Evolutionary conservation across 805 yeast genomes (phyloP).

Genomic region (Geotrichum ghanense): DNA sequence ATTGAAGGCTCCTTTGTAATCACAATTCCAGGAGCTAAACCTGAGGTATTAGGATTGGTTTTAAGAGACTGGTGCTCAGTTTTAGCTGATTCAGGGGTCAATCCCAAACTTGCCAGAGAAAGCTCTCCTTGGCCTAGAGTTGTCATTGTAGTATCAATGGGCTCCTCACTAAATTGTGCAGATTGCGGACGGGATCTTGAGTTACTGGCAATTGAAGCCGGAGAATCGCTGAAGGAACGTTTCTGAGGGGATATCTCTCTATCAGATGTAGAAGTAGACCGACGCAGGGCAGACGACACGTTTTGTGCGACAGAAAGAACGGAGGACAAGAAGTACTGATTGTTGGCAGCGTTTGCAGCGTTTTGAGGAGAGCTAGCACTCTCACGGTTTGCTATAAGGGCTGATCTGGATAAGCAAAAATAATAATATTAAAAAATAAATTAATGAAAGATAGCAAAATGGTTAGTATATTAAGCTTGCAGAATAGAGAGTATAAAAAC

Average conservation of each 20-base stretch:
- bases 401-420: too few species aligned
- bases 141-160: not conserved
- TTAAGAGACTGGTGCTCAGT: not conserved
- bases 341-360: not conserved
- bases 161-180: not conserved
- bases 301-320: slow-evolving; percentile 22
- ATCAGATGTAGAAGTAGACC: not conserved
- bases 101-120: slow-evolving; percentile 19
- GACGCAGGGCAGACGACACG: slow-evolving; percentile 18
- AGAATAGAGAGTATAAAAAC: too few species aligned
- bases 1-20: not conserved
- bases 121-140: slow-evolving; percentile 24
- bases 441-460: too few species aligned
- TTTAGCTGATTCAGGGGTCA: slow-evolving; percentile 1
- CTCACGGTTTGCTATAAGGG: too few species aligned
- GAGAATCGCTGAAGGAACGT: not conserved
- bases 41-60: not conserved
- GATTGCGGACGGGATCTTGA: not conserved
- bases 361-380: slow-evolving; percentile 6
- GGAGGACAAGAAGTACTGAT: slow-evolving; percentile 7
- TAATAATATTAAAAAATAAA: too few species aligned
- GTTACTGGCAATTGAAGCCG: not conserved
- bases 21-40: not conserved
- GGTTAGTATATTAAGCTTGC: too few species aligned
- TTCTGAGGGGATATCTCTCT: not conserved